Evolutionary conservation across 495 filamentous ascomycete species (phyloP).

Genomic region (Ramalina peruviana): DNA sequence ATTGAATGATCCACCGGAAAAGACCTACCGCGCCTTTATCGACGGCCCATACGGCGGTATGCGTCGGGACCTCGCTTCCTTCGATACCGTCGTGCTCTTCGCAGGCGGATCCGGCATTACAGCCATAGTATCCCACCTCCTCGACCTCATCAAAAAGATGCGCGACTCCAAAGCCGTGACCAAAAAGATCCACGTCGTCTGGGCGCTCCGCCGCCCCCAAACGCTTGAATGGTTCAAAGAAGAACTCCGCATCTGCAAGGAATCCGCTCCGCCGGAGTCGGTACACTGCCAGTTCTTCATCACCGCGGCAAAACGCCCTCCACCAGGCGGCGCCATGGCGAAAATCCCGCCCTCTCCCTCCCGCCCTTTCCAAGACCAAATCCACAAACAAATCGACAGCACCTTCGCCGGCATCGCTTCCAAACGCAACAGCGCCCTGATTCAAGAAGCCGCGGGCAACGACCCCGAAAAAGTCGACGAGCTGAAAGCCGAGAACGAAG

Average conservation of each 20-base stretch:
- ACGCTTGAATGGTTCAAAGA: conserved; percentile 98
- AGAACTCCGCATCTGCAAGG: conserved; percentile 77
- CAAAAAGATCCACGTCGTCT: conserved; percentile 76
- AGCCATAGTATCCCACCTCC: conserved; percentile 74
- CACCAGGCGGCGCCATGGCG: conserved; percentile 10
- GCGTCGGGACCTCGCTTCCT: conserved; percentile 79
- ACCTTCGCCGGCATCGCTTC: conserved; percentile 67
- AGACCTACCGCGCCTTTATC: conserved; percentile 77
- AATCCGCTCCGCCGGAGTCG: conserved; percentile 67
- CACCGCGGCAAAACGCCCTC: conserved; percentile 51
- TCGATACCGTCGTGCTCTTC: conserved; percentile 84
- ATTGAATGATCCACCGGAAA: conserved; percentile 65
- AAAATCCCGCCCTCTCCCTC: conserved; percentile 17
- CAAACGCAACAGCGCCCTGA: conserved; percentile 69
- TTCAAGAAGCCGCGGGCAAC: conserved; percentile 67
- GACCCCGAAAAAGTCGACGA: conserved; percentile 64
- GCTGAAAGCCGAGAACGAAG: conserved; percentile 73
- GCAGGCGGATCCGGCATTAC: conserved; percentile 93
- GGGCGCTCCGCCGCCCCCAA: conserved; percentile 79
- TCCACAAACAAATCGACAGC: conserved; percentile 74
- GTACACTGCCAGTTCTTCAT: conserved; percentile 92
- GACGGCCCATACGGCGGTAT: conserved; percentile 94
- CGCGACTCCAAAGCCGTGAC: conserved; percentile 86
- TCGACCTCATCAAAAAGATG: conserved; percentile 89
- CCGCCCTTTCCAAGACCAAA: conserved; percentile 47